These are phyloP conservation scores for Zygnema circumcarinatum DNA, from an alignment of 139 green algal genomes.

Conservation along the genomic window DNA sequence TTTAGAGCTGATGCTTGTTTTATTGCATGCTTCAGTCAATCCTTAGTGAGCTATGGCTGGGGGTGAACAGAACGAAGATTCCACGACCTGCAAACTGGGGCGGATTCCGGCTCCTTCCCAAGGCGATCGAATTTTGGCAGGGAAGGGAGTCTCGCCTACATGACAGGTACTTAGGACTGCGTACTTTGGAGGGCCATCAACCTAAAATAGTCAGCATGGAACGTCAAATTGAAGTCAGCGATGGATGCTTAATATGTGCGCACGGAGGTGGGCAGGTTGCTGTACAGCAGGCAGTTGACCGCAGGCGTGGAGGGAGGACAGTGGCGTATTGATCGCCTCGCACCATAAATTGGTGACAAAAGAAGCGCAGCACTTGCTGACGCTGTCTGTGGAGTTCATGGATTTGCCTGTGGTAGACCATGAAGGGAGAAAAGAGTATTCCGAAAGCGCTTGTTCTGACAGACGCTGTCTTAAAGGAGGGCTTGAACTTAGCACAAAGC, in stretches of 20 bases:
- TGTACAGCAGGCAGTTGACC: neutral
- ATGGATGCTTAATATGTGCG: neutral
- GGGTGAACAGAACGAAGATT: neutral
- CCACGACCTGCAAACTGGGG: slow-evolving; percentile 51
- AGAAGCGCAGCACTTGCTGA: too few relatives aligned
- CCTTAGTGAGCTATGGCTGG: too few relatives aligned
- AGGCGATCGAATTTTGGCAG: slow-evolving; percentile 89
- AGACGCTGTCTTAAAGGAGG: too few relatives aligned
- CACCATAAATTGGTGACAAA: neutral
- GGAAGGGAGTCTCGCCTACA: slow-evolving; percentile 80
- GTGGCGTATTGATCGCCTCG: neutral
- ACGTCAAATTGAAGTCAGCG: neutral
- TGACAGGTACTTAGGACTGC: slow-evolving; percentile 67
- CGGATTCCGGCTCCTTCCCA: slow-evolving; percentile 79
- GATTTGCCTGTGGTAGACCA: too few relatives aligned
- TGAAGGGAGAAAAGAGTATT: too few relatives aligned
- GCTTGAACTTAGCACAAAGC: too few relatives aligned
- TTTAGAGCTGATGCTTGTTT: too few relatives aligned
- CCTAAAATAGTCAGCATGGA: neutral
- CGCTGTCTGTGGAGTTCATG: too few relatives aligned
- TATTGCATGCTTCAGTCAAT: too few relatives aligned
- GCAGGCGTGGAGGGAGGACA: neutral
- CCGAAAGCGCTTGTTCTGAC: too few relatives aligned
- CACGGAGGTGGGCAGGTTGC: neutral
- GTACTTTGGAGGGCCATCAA: neutral